Evolutionary conservation across 441 rosid genomes (phyloP).

Genomic region (Syzygium malaccense): DNA sequence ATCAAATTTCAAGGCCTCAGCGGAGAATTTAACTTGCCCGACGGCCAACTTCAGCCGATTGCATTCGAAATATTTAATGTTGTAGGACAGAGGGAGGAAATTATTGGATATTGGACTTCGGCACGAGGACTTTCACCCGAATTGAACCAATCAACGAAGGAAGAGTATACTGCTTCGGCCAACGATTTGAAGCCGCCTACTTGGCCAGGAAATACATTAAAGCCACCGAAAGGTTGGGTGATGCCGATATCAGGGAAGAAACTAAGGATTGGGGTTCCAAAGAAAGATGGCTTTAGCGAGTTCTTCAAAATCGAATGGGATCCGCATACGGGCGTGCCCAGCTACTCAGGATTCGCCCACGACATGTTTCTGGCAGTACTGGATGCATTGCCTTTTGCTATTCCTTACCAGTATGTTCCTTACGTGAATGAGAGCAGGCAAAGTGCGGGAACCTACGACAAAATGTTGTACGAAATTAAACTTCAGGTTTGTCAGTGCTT

Average conservation of each 20-base stretch:
- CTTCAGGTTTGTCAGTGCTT: slow-evolving; percentile 6
- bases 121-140: background rate
- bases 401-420: slow-evolving; percentile 20
- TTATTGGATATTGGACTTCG: background rate
- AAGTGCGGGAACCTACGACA: slow-evolving; percentile 14
- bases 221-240: background rate
- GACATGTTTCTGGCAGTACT: slow-evolving; percentile 28
- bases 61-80: background rate
- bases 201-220: background rate
- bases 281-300: slow-evolving; percentile 12
- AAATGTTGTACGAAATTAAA: slow-evolving; percentile 10
- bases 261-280: slow-evolving; percentile 4
- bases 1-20: background rate
- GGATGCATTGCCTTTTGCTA: slow-evolving; percentile 2
- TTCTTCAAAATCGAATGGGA: slow-evolving; percentile 14
- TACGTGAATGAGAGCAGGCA: background rate
- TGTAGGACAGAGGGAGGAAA: background rate
- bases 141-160: background rate
- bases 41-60: background rate
- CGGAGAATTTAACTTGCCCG: background rate
- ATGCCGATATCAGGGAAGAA: background rate
- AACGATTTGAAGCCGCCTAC: background rate
- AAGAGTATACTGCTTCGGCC: background rate
- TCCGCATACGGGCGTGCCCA: background rate
- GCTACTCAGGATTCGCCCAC: slow-evolving; percentile 19